These are phyloP conservation scores for Aristolochia fimbriata DNA, from an alignment of 164 flowering plant species.

Conservation along the genomic window DNA sequence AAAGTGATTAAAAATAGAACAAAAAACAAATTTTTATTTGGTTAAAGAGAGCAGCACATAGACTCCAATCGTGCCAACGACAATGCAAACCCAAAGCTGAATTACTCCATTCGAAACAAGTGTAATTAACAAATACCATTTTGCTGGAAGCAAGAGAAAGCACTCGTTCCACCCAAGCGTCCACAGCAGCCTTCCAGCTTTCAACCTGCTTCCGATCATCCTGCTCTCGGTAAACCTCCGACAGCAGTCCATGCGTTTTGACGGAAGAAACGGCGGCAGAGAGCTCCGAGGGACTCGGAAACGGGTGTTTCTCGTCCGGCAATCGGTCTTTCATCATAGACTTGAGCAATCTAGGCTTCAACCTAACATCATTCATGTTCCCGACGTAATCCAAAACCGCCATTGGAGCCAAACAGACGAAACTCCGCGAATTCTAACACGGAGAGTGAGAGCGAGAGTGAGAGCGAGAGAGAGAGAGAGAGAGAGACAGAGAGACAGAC, in stretches of 20 bases:
- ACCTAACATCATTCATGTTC: slow-evolving; percentile 38
- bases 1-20: neutral
- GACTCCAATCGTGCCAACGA: too few species aligned
- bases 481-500: too few species aligned
- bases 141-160: slow-evolving; percentile 38
- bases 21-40: neutral
- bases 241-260: slow-evolving; percentile 43
- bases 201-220: slow-evolving; percentile 23
- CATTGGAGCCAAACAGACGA: slow-evolving; percentile 9
- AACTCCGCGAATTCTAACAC: too few species aligned
- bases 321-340: slow-evolving; percentile 32
- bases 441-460: too few species aligned
- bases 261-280: slow-evolving; percentile 32
- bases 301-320: slow-evolving; percentile 50
- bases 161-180: slow-evolving; percentile 52
- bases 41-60: neutral
- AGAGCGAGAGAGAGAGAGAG: too few species aligned
- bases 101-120: neutral
- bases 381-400: slow-evolving; percentile 13
- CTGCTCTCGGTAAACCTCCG: slow-evolving; percentile 29
- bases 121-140: slow-evolving; percentile 23
- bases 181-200: slow-evolving; percentile 54
- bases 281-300: slow-evolving; percentile 26
- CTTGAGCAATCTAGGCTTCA: slow-evolving; percentile 56
- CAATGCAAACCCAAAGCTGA: neutral